Base-by-base conservation (phyloP, 305 asterid species). In the Fraxinus platypoda region DNA sequence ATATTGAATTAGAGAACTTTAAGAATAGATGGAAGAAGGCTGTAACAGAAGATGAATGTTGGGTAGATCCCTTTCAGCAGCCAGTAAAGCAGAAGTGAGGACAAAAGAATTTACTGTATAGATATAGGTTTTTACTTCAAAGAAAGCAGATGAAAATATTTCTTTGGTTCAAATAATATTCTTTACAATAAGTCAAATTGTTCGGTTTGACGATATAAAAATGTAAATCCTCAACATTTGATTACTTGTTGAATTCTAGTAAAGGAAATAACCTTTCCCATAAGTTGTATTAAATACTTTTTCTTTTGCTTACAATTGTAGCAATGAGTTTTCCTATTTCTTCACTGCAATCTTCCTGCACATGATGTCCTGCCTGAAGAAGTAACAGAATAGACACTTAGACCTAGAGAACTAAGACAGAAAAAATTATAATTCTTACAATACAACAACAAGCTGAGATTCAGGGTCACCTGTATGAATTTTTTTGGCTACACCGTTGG, bases 291-390 rank as follows among this genome's bases (percentile, higher is more conserved):
- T 71, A 89, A 52, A 77, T 81, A 34, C 54, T 62, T 78, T 52
- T 85, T 86, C 88, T 87, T 85, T 84, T 88, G 86, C 90, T 83
- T 66, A 88, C 84, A 57, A 92, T 87, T 83, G 91, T 87, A 74
- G 93, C 96, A 78, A 95, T 88, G 75, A 92, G 64, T 74, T 92
- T 88, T n/a, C 92, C 97, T 79, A 95, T 23, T 86, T 94, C 99
- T 83, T 95, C 98, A 12, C 98, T 83, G 80, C 92, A 89, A 87
- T 95, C 99, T 87, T 95, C 98, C 91, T 94, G 99, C 85, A 92
- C 94, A 85, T 96, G 98, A 88, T 96, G 98, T 82, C 98, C 99
- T 12, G 94, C 96, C 98, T 95, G 92, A 59, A 81, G 74, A 59
- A 37, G 25, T 75, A 84, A 82, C 37, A 52, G 74, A 78, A 43